A percentile compares a stretch with the other conserved stretches of the same genome.
Evolutionary conservation across 164 flowering plant species (phyloP).

Genomic region (Vitis amurensis): DNA sequence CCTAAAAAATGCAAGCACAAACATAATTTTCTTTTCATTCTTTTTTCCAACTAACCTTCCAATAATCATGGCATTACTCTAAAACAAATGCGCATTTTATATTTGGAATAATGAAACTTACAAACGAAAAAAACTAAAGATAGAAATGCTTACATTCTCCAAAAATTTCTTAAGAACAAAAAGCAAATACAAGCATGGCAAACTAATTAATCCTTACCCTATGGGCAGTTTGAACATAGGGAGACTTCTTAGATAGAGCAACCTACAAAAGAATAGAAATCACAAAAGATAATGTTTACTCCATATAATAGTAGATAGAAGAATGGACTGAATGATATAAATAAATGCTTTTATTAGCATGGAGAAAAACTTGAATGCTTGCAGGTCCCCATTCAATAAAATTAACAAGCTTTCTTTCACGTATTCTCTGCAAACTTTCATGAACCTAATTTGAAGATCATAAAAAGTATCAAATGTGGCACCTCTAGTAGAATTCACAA

Average conservation of each 20-base stretch:
- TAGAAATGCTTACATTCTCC: too few species aligned
- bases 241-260: conserved; percentile 96
- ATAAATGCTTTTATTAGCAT: conserved; percentile 2
- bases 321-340: background rate
- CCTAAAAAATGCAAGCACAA: conserved; percentile 45
- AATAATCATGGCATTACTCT: too few species aligned
- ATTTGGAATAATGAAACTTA: too few species aligned
- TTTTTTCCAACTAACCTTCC: background rate
- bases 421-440: conserved; percentile 97
- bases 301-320: background rate
- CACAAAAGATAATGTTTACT: background rate
- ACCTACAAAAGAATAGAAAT: conserved; percentile 49
- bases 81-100: too few species aligned
- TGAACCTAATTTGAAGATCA: conserved; percentile 66
- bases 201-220: conserved; percentile 39
- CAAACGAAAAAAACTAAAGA: too few species aligned
- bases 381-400: conserved; percentile 99
- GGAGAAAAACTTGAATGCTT: conserved; percentile 81
- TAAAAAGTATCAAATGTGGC: conserved; percentile 7
- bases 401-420: conserved; percentile 99
- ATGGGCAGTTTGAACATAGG: conserved; percentile 97
- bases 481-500: background rate
- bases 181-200: background rate
- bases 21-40: background rate
- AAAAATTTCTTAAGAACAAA: background rate